Conservation (phyloP, 441 rosid genomes). For the Manihot esculenta region DNA sequence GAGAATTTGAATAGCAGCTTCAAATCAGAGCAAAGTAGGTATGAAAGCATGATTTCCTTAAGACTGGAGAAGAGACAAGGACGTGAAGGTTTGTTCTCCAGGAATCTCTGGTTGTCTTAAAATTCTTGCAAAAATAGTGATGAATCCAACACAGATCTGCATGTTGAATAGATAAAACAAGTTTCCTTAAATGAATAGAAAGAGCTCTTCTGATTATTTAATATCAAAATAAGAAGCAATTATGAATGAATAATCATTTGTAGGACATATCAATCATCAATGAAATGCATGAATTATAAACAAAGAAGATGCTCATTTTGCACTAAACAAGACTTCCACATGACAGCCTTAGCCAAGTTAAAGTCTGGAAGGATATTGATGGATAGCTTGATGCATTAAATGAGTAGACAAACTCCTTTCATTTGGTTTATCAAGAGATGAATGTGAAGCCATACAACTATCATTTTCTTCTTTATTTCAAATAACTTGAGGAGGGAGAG, state of each 20-base stretch:
- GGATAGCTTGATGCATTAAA: not conserved
- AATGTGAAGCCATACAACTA: not conserved
- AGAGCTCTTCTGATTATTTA: not conserved
- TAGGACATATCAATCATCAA: not conserved
- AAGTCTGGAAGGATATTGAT: not conserved
- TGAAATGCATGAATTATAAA: not conserved
- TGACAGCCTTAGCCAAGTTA: not conserved
- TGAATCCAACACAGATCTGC: slow-evolving; percentile 4
- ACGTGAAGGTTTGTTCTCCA: not conserved
- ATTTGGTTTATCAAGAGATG: not conserved
- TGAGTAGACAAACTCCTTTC: not conserved
- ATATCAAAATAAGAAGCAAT: too few relatives aligned
- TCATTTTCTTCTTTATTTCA: not conserved
- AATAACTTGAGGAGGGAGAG: not conserved
- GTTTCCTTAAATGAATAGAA: not conserved
- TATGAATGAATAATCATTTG: not conserved
- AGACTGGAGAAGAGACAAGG: not conserved
- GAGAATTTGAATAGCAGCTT: not conserved
- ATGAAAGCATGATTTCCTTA: not conserved
- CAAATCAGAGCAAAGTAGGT: not conserved
- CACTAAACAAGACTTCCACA: not conserved
- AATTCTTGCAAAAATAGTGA: not conserved
- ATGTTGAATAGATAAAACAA: not conserved
- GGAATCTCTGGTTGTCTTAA: not conserved
- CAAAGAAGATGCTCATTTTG: not conserved